A percentile compares a stretch with the other conserved stretches of the same genome.
phyloP scores from a whole-genome alignment of 495 filamentous ascomycete species.

The Xylaria intraflava region DNA sequence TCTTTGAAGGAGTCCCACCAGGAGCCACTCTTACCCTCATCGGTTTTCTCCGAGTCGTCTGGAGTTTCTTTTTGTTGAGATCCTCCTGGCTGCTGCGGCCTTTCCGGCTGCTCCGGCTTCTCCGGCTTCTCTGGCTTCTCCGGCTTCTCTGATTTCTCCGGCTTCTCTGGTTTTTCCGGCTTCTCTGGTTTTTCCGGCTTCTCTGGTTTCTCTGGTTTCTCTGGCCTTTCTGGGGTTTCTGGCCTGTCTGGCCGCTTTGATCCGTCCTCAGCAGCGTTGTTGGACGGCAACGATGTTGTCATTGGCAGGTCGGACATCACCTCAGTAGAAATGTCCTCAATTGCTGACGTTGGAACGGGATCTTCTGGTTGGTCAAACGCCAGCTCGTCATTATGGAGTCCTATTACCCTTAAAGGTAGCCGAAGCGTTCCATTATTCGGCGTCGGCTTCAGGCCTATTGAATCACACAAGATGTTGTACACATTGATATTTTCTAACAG shows the following conservation, averaged over 20 bases:
- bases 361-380: constrained; percentile 29
- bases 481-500: constrained; percentile 84
- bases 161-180: not conserved
- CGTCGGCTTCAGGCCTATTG: constrained; percentile 57
- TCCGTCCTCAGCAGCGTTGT: too few relatives aligned
- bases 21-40: constrained; percentile 14
- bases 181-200: not conserved
- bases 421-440: constrained; percentile 86
- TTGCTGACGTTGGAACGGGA: constrained; percentile 18
- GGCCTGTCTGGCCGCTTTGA: too few relatives aligned
- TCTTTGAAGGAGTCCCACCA: constrained; percentile 24
- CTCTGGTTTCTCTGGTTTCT: not conserved
- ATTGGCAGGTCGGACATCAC: constrained; percentile 12
- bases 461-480: constrained; percentile 90
- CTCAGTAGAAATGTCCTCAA: constrained; percentile 6
- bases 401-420: constrained; percentile 64
- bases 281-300: constrained; percentile 2
- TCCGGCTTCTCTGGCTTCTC: constrained; percentile 3
- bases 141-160: constrained; percentile 3
- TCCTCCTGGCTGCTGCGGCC: not conserved
- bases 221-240: not conserved
- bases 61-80: constrained; percentile 17
- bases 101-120: not conserved
- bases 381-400: constrained; percentile 48
- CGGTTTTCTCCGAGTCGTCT: constrained; percentile 7